Evolutionary conservation across 345 rosid genomes (phyloP), one percentile per base, ranked within the genome.

Genomic region (Raphanus raphanistrum): DNA sequence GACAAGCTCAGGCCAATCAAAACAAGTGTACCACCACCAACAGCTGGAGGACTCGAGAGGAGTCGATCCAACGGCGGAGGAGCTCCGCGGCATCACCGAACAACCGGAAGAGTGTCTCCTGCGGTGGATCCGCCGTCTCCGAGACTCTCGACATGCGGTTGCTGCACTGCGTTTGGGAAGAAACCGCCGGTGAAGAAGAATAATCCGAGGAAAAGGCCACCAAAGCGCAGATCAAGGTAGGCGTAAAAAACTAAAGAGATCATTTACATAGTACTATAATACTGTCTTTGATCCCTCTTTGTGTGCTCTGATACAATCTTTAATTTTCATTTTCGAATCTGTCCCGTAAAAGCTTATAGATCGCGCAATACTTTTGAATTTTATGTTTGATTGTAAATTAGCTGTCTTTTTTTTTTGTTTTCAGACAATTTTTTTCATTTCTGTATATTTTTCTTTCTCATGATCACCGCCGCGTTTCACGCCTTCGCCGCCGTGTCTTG

Each of bases 101-200:
- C 94, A 29, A 84, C 95, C 6, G 98, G 95, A 11, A 90, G 83
- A 78, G 97, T 88, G 0, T 83, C 97, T 64, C 95, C 95, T 43
- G 97, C 91, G 4, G 84, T 88, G 6, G 98, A 94, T 16, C 99
- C 99, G 13, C 96, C 99, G 12, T 95, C 99, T 35, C 99, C 99
- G 2, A 88, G 87, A 85, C 72, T 95, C 2, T 90, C 96, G 0
- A 89, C 92, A 1, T 95, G 99, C 76, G 97, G 98, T 68, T 88
- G 87, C 55, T 94, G 98, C 81, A 21, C 85, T 25, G 91, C 87
- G 63, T 92, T 92, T 60, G 70, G 82, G 16, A 94, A 90, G 79
- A 92, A 87, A 73, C 82, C 84, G 6, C 26, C 77, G 33, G 74
- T 61, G 43, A 88, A 87, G 73, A 80, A 75, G 57, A 68, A 38